A percentile compares a stretch with the other conserved stretches of the same genome.
These are phyloP conservation scores for Pyricularia grisea DNA, from an alignment of 2,329 filamentous ascomycete species.

Conservation along the genomic window DNA sequence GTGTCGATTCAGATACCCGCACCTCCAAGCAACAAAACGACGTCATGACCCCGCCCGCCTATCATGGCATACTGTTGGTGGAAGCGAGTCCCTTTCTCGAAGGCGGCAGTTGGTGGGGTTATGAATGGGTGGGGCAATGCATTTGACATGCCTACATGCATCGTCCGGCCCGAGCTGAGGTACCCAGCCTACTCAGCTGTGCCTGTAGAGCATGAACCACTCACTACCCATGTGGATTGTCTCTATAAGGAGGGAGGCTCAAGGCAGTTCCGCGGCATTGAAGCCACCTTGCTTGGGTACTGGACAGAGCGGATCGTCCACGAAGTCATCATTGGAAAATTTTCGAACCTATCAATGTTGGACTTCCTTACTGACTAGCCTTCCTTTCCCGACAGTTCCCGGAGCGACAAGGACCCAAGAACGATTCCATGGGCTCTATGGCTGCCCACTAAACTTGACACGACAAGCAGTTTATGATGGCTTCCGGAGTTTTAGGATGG, in stretches of 20 bases:
- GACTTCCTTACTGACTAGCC: neutral
- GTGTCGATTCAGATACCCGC: neutral
- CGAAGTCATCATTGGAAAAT: neutral
- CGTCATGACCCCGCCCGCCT: neutral
- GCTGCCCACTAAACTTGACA: neutral
- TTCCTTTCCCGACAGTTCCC: neutral
- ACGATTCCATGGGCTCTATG: neutral
- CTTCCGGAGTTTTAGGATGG: neutral
- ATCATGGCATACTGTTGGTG: no score
- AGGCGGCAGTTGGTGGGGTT: neutral
- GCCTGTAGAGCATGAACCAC: no score
- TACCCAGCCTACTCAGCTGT: no score
- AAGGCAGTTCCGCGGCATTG: no score
- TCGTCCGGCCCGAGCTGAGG: neutral
- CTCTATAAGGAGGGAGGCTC: no score
- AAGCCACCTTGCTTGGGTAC: no score
- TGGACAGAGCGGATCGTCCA: neutral
- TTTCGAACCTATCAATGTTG: no score
- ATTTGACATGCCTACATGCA: neutral
- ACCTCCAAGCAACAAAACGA: neutral
- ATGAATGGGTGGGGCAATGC: neutral
- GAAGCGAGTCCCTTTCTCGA: no score
- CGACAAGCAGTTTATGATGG: neutral
- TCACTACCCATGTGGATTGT: no score
- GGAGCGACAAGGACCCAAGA: conserved; percentile 2